Percentiles rank a stretch among this genome's conserved stretches.
phyloP scores from a whole-genome alignment of 2,329 filamentous ascomycete genomes.

The Penicillium hordei region DNA sequence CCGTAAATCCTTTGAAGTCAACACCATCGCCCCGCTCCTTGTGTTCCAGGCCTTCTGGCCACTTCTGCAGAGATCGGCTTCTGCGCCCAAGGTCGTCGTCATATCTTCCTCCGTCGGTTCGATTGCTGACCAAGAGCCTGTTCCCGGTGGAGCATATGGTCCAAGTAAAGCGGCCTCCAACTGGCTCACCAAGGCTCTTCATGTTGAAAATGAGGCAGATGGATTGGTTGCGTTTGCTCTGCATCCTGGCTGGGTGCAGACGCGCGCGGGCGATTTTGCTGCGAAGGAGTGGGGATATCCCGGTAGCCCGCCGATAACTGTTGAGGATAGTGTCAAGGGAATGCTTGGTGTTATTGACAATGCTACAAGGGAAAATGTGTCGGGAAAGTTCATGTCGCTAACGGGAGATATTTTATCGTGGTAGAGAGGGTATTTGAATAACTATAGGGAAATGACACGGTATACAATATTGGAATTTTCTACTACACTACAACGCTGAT shows the following conservation, averaged over 20 bases:
- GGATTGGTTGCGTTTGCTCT: constrained; percentile 21
- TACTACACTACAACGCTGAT: neutral
- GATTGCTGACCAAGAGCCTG: constrained; percentile 19
- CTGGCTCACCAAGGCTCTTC: constrained; percentile 22
- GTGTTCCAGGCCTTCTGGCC: constrained; percentile 26
- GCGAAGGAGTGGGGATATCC: constrained; percentile 36
- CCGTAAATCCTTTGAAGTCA: constrained; percentile 20
- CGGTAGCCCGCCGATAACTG: constrained; percentile 25
- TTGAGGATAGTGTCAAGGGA: constrained; percentile 36
- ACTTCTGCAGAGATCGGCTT: constrained; percentile 14
- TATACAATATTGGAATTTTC: neutral
- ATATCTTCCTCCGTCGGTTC: constrained; percentile 27
- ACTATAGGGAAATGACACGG: neutral
- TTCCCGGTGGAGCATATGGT: constrained; percentile 26
- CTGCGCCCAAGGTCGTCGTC: constrained; percentile 20
- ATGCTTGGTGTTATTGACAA: constrained; percentile 41
- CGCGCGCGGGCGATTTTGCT: constrained; percentile 28
- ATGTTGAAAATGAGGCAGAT: constrained; percentile 25
- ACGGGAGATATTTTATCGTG: constrained; percentile 31
- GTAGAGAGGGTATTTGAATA: neutral
- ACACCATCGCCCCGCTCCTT: constrained; percentile 38
- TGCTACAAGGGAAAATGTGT: constrained; percentile 34
- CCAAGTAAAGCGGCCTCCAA: constrained; percentile 26
- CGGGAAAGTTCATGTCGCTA: constrained; percentile 38
- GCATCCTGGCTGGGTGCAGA: constrained; percentile 44